Evolutionary conservation across 2,329 filamentous ascomycete species (phyloP).

Genomic region (Rutstroemia sp.): DNA sequence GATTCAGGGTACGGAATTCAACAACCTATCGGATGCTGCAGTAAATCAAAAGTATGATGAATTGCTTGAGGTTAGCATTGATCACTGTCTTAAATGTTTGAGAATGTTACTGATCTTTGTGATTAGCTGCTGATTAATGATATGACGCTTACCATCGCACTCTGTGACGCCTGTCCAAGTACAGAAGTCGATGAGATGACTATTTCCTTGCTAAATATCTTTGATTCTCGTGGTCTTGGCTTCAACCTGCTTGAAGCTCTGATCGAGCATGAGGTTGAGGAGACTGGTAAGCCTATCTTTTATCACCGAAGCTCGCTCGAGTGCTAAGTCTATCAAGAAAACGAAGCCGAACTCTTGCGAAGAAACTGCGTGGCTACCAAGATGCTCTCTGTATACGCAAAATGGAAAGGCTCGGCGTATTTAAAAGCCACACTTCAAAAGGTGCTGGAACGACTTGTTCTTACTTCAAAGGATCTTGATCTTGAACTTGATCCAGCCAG

Average conservation of each 20-base stretch:
- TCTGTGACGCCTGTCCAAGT: slow-evolving; percentile 59
- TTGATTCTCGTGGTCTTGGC: slow-evolving; percentile 56
- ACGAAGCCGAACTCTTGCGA: slow-evolving; percentile 60
- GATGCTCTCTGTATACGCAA: slow-evolving; percentile 63
- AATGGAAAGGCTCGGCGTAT: slow-evolving; percentile 61
- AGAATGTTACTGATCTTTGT: slow-evolving; percentile 9
- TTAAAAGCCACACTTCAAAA: slow-evolving; percentile 58
- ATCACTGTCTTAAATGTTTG: slow-evolving; percentile 6
- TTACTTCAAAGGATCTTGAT: slow-evolving; percentile 60
- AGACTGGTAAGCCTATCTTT: slow-evolving; percentile 43
- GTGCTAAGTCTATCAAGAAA: slow-evolving; percentile 38
- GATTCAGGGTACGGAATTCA: slow-evolving; percentile 65
- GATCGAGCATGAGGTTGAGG: slow-evolving; percentile 61
- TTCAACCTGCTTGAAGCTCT: slow-evolving; percentile 58
- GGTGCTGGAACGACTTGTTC: slow-evolving; percentile 57
- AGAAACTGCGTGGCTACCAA: slow-evolving; percentile 65
- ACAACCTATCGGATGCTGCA: slow-evolving; percentile 57
- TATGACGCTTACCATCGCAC: slow-evolving; percentile 53
- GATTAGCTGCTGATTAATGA: slow-evolving; percentile 52
- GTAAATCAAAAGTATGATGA: slow-evolving; percentile 64
- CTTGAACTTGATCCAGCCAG: slow-evolving; percentile 60
- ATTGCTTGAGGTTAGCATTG: slow-evolving; percentile 44
- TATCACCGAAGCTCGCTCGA: background rate
- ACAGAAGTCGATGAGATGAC: slow-evolving; percentile 63
- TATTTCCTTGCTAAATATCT: slow-evolving; percentile 61